Conservation (phyloP, 2,329 filamentous ascomycete genomes). For the Penicillium capsulatum region DNA sequence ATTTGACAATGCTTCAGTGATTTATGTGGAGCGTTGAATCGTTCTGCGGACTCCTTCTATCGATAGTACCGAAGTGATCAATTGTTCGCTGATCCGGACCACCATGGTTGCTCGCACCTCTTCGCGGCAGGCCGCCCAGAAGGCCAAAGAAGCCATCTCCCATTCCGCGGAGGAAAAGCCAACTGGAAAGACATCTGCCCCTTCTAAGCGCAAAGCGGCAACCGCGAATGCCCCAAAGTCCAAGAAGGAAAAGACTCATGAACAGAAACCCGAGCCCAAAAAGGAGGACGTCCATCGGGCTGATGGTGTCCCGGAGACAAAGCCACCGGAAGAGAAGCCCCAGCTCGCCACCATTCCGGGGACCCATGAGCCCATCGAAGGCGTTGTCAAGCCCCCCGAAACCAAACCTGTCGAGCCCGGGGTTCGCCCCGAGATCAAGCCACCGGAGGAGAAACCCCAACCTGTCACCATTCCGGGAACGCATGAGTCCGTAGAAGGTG, state of each 20-base stretch:
- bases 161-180: constrained; percentile 29
- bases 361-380: background rate
- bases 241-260: constrained; percentile 41
- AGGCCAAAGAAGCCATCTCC: constrained; percentile 42
- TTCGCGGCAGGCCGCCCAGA: constrained; percentile 41
- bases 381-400: background rate
- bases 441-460: constrained; percentile 16
- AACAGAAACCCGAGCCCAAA: constrained; percentile 22
- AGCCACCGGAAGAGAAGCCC: constrained; percentile 10
- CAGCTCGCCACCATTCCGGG: constrained; percentile 10
- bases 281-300: constrained; percentile 15
- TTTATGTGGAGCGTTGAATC: too few relatives aligned
- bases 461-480: constrained; percentile 1
- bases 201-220: constrained; percentile 41
- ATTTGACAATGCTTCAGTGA: background rate
- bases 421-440: constrained; percentile 28
- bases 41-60: too few relatives aligned
- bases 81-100: too few relatives aligned
- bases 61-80: too few relatives aligned
- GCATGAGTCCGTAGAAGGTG: background rate
- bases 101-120: constrained; percentile 38
- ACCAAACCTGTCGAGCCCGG: constrained; percentile 32
- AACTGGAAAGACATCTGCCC: constrained; percentile 25
- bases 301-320: constrained; percentile 3
- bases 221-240: constrained; percentile 23